Evolutionary conservation across 78 protist genomes (phyloP).

Genomic region (Dictyostelium firmibasis): DNA sequence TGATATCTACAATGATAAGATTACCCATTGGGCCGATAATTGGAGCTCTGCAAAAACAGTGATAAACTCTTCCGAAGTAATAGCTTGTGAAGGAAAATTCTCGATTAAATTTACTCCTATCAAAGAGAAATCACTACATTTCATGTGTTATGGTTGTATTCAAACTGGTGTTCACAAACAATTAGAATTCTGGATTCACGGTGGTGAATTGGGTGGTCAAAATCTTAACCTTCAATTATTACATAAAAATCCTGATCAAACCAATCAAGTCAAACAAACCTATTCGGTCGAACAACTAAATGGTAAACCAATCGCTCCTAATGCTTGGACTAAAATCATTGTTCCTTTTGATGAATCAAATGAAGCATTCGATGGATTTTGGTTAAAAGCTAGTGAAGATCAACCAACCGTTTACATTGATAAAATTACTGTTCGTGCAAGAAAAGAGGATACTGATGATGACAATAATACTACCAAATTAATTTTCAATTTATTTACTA

Average conservation of each 20-base stretch:
- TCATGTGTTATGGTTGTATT: constrained; percentile 50
- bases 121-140: not conserved
- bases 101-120: not conserved
- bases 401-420: constrained; percentile 39
- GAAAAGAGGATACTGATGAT: constrained; percentile 11
- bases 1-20: constrained; percentile 61
- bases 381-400: constrained; percentile 14
- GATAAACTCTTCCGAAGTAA: not conserved
- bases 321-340: constrained; percentile 20
- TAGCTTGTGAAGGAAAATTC: not conserved
- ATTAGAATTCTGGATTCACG: constrained; percentile 38
- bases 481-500: not conserved
- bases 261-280: not conserved
- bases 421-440: constrained; percentile 55
- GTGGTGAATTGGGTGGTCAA: constrained; percentile 44
- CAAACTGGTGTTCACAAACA: constrained; percentile 18
- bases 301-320: constrained; percentile 17
- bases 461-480: not conserved
- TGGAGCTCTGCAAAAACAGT: not conserved
- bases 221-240: not conserved
- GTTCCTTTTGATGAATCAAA: not conserved
- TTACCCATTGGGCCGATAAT: constrained; percentile 65
- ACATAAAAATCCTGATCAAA: not conserved
- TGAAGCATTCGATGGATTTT: constrained; percentile 34
- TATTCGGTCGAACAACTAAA: not conserved